Evolutionary conservation across 768 basidiomycete species (phyloP).

Genomic region (Hygrocybe punicea): DNA sequence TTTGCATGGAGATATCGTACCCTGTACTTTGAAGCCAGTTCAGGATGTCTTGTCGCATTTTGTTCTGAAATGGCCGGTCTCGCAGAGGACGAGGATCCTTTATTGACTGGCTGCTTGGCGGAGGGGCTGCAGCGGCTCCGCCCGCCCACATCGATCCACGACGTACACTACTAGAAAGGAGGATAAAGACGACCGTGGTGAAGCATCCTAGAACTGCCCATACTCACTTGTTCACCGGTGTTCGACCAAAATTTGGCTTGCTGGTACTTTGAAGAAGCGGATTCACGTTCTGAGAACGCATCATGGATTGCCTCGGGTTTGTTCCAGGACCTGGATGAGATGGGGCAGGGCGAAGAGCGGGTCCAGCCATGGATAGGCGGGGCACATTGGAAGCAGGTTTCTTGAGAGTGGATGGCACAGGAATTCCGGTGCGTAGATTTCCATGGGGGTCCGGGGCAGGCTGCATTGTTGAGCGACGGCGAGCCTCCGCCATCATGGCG

Average conservation of each 20-base stretch:
- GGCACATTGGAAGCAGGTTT: conserved; percentile 56
- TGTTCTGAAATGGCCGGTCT: conserved; percentile 66
- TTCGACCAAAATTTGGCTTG: conserved; percentile 65
- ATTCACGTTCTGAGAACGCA: conserved; percentile 66
- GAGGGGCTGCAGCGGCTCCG: conserved; percentile 45
- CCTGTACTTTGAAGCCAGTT: conserved; percentile 64
- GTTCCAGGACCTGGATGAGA: conserved; percentile 35
- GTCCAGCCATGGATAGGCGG: conserved; percentile 70
- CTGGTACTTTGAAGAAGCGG: conserved; percentile 66
- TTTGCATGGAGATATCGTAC: conserved; percentile 65
- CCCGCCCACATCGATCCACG: conserved; percentile 74
- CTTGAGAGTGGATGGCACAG: conserved; percentile 72
- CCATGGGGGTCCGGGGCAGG: conserved; percentile 48
- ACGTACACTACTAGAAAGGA: conserved; percentile 54
- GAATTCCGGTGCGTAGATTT: conserved; percentile 60
- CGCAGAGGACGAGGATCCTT: conserved; percentile 80
- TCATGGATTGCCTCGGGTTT: conserved; percentile 66
- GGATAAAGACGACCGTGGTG: neutral
- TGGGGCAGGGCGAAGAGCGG: conserved; percentile 52
- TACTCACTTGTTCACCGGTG: conserved; percentile 68
- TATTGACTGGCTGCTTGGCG: conserved; percentile 50
- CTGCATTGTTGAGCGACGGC: conserved; percentile 59
- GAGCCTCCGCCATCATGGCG: conserved; percentile 35
- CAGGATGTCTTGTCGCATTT: conserved; percentile 75
- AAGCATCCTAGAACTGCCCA: conserved; percentile 3